Conservation (phyloP, 345 rosid genomes). For the Salix viminalis region DNA sequence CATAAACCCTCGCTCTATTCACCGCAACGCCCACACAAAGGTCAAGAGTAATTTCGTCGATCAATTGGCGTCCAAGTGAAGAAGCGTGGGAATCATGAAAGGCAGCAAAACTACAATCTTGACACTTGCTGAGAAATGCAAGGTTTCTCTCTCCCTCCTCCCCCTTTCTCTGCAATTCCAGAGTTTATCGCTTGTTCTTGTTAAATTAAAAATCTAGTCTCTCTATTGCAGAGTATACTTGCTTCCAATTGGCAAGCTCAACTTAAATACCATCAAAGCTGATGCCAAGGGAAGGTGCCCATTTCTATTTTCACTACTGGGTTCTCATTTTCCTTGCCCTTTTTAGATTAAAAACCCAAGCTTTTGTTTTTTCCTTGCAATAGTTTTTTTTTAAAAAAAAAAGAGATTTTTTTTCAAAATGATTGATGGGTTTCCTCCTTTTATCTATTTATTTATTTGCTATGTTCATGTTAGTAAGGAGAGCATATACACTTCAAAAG, state of each 20-base stretch:
- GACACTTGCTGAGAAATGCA: constrained; percentile 66
- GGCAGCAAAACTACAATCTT: constrained; percentile 45
- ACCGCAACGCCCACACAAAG: background rate
- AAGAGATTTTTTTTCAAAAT: background rate
- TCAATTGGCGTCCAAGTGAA: constrained; percentile 35
- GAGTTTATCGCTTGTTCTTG: background rate
- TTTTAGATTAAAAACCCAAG: background rate
- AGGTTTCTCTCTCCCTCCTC: constrained; percentile 28
- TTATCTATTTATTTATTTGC: background rate
- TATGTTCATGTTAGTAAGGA: constrained; percentile 42
- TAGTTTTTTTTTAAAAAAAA: background rate
- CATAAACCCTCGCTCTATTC: background rate
- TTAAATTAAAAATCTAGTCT: background rate
- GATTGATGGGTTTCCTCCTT: background rate
- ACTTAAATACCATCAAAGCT: constrained; percentile 71
- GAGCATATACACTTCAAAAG: constrained; percentile 67
- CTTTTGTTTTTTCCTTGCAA: background rate
- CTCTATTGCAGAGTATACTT: constrained; percentile 52
- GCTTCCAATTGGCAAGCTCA: constrained; percentile 79
- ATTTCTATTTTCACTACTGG: background rate
- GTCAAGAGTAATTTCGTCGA: constrained; percentile 40
- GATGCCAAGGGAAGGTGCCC: constrained; percentile 77
- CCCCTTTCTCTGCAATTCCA: background rate
- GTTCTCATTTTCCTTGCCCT: background rate
- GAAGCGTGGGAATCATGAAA: constrained; percentile 28